These are phyloP conservation scores for Backusella tuberculispora DNA, from an alignment of 192 early-diverging fungal species.

Conservation along the genomic window DNA sequence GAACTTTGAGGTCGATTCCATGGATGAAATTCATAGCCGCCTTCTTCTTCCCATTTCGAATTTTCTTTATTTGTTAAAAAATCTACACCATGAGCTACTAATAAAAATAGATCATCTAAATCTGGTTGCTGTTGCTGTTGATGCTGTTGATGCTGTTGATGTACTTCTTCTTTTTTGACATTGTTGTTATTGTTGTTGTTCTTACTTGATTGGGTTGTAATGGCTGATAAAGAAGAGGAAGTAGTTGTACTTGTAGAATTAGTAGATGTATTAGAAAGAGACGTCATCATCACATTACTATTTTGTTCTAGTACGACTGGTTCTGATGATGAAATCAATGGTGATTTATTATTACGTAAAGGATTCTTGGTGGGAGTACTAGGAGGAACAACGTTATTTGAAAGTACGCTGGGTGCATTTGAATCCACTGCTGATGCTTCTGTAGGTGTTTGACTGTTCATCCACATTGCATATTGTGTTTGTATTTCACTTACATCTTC, in stretches of 20 bases:
- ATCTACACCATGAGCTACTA: conserved; percentile 38
- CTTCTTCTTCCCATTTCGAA: conserved; percentile 41
- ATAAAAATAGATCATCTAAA: conserved; percentile 31
- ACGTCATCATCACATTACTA: conserved; percentile 15
- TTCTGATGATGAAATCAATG: background rate
- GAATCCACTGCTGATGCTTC: background rate
- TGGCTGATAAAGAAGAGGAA: background rate
- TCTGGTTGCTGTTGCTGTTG: background rate
- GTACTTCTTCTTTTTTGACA: conserved; percentile 5
- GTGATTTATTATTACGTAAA: background rate
- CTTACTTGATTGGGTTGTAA: background rate
- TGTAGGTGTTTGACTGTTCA: conserved; percentile 26
- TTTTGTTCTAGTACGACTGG: background rate
- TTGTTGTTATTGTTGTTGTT: background rate
- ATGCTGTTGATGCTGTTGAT: background rate
- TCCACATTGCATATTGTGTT: conserved; percentile 35
- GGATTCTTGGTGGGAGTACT: conserved; percentile 8
- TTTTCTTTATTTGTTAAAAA: conserved; percentile 33
- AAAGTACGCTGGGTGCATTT: background rate
- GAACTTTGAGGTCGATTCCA: conserved; percentile 33
- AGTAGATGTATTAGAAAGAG: conserved; percentile 23
- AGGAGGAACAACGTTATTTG: background rate
- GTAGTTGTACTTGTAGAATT: conserved; percentile 16
- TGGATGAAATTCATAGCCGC: conserved; percentile 33
- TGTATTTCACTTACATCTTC: conserved; percentile 24